Conservation (phyloP, 805 yeast species). For the Kuraishia hungarica region DNA sequence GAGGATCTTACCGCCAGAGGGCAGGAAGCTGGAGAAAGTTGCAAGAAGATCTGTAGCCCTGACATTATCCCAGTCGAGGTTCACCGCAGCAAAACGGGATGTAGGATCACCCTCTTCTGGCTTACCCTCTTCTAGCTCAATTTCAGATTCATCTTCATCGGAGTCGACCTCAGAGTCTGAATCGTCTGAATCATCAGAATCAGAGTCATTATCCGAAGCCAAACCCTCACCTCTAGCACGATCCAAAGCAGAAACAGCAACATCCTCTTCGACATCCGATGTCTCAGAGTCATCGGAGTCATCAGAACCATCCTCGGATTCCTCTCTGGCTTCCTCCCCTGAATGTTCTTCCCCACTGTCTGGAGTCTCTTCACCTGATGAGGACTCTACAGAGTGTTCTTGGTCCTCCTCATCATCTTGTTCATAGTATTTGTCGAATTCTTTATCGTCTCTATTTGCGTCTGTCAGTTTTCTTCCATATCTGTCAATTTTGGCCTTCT, state of each 20-base stretch:
- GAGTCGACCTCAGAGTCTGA: conserved; percentile 37
- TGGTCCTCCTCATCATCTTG: conserved; percentile 14
- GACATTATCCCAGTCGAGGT: conserved; percentile 97
- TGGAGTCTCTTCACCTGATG: conserved; percentile 3
- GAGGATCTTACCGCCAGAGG: conserved; percentile 58
- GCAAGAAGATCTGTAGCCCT: conserved; percentile 82
- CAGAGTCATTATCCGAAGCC: conserved; percentile 15
- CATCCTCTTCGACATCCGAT: conserved; percentile 21
- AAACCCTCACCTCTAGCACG: conserved; percentile 63
- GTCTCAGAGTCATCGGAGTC: conserved; percentile 6
- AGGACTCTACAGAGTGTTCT: conserved; percentile 5
- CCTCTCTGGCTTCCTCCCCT: conserved; percentile 1
- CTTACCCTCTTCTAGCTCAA: conserved; percentile 44
- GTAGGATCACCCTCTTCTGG: conserved; percentile 90
- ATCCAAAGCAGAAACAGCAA: conserved; percentile 25
- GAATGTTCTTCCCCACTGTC: conserved; percentile 4
- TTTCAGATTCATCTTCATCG: conserved; percentile 40
- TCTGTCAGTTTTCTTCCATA: conserved; percentile 68
- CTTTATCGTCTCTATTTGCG: conserved; percentile 26
- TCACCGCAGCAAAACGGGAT: conserved; percentile 78
- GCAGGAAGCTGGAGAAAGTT: conserved; percentile 79
- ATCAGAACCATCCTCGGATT: conserved; percentile 12
- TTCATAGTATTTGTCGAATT: conserved; percentile 61
- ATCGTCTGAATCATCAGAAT: conserved; percentile 23
- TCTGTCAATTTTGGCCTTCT: conserved; percentile 63